phyloP scores from a whole-genome alignment of 2,329 filamentous ascomycete genomes.

The Diplodia mutila region DNA sequence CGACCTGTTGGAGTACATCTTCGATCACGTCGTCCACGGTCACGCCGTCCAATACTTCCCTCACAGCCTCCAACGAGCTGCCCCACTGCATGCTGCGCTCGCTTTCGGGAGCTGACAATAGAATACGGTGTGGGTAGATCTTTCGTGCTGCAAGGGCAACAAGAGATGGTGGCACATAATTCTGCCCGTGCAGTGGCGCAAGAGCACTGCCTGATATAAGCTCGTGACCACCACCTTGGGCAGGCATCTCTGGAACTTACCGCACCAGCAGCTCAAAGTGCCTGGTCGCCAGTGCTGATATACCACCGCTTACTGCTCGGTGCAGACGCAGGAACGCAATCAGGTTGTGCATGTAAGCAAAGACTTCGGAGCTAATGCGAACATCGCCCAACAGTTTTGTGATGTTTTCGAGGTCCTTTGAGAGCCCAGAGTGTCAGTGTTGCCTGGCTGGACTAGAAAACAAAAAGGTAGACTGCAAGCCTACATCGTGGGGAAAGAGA shows the following conservation, averaged over 20 bases:
- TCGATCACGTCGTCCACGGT: conserved; percentile 62
- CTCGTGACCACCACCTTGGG: not conserved
- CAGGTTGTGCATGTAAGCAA: conserved; percentile 85
- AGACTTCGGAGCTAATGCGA: conserved; percentile 73
- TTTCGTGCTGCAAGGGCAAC: conserved; percentile 82
- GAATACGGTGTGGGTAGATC: conserved; percentile 83
- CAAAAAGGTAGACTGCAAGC: conserved; percentile 24
- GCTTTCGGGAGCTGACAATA: conserved; percentile 67
- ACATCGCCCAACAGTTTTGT: conserved; percentile 62
- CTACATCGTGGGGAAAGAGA: conserved; percentile 52
- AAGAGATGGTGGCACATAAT: conserved; percentile 82
- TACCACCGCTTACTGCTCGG: conserved; percentile 77
- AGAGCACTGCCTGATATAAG: conserved; percentile 61
- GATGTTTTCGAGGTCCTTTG: conserved; percentile 60
- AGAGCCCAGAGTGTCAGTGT: not conserved
- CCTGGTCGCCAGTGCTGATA: conserved; percentile 76
- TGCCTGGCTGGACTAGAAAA: not conserved
- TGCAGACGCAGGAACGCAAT: conserved; percentile 85
- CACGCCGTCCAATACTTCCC: conserved; percentile 64
- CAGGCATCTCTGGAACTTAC: conserved; percentile 41
- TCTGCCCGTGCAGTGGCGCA: conserved; percentile 77
- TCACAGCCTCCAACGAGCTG: conserved; percentile 72
- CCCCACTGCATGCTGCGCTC: conserved; percentile 95
- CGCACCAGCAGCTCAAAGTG: conserved; percentile 72
- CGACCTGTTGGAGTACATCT: conserved; percentile 60